A percentile compares a stretch with the other conserved stretches of the same genome.
These are phyloP conservation scores for Castanospermum australe DNA, from an alignment of 306 rosid species.

Conservation along the genomic window DNA sequence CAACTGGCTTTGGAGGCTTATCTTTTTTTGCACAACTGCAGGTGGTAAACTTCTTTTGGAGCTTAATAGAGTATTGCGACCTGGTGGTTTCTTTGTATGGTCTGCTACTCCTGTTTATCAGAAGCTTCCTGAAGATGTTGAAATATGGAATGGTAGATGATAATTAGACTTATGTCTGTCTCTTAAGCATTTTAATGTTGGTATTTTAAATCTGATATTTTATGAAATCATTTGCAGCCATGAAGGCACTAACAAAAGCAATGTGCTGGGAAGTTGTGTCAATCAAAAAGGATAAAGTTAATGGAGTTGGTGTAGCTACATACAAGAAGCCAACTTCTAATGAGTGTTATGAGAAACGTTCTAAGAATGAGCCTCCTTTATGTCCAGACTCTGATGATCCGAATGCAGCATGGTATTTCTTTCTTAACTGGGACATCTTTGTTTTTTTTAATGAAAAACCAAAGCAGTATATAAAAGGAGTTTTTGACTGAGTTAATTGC, in stretches of 20 bases:
- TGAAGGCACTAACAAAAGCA: conserved; percentile 75
- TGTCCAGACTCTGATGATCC: conserved; percentile 78
- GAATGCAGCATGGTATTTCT: conserved; percentile 84
- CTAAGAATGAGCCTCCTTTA: conserved; percentile 67
- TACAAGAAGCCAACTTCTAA: conserved; percentile 80
- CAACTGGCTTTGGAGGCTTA: conserved; percentile 7
- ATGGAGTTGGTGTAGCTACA: conserved; percentile 82
- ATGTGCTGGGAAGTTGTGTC: conserved; percentile 86
- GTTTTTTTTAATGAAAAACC: neutral
- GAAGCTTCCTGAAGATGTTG: conserved; percentile 80
- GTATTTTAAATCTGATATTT: conserved; percentile 28
- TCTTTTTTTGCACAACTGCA: conserved; percentile 38
- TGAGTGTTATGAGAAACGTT: conserved; percentile 84
- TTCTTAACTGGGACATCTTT: neutral
- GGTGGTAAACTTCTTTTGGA: conserved; percentile 99
- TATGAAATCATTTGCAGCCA: conserved; percentile 58
- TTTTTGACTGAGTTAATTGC: conserved; percentile 12
- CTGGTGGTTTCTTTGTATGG: conserved; percentile 98
- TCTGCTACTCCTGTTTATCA: conserved; percentile 99
- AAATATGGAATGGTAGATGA: conserved; percentile 80
- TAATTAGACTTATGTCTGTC: conserved; percentile 11
- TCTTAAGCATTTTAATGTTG: conserved; percentile 7
- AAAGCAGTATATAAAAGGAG: neutral
- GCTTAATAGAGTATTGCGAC: conserved; percentile 91
- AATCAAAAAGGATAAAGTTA: conserved; percentile 73